Evolutionary conservation across 2,329 filamentous ascomycete genomes (phyloP).

Genomic region (Penicillium sp.): DNA sequence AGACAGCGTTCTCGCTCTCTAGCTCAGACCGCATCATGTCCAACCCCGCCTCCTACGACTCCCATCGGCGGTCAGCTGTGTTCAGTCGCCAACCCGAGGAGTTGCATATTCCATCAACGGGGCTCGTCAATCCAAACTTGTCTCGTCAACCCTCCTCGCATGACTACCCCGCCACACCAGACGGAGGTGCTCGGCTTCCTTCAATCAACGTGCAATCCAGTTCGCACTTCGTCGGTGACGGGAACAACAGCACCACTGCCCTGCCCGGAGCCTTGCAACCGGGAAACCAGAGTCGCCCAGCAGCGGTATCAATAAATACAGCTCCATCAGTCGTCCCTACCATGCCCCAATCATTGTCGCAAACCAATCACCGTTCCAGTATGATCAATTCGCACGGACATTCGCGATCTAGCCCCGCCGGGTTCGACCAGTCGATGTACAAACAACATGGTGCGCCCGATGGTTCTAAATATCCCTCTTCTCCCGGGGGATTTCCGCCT

Average conservation of each 20-base stretch:
- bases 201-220: conserved; percentile 61
- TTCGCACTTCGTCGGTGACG: conserved; percentile 49
- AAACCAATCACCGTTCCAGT: conserved; percentile 60
- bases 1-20: conserved; percentile 16
- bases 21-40: conserved; percentile 35
- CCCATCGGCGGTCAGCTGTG: conserved; percentile 49
- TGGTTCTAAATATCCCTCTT: conserved; percentile 62
- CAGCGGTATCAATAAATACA: conserved; percentile 55
- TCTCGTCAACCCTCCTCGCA: conserved; percentile 45
- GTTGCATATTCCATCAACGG: conserved; percentile 52
- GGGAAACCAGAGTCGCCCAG: conserved; percentile 53
- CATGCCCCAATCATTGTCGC: conserved; percentile 50
- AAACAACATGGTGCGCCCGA: conserved; percentile 63
- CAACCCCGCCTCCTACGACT: conserved; percentile 51
- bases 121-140: conserved; percentile 39
- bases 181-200: conserved; percentile 51
- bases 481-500: conserved; percentile 46
- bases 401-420: conserved; percentile 79
- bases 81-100: conserved; percentile 55
- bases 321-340: conserved; percentile 59
- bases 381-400: conserved; percentile 70
- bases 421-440: conserved; percentile 59
- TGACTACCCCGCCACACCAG: conserved; percentile 49
- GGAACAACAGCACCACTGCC: conserved; percentile 38
- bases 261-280: conserved; percentile 63